phyloP scores from a whole-genome alignment of 768 basidiomycete species.

The Steccherinum ochraceum region DNA sequence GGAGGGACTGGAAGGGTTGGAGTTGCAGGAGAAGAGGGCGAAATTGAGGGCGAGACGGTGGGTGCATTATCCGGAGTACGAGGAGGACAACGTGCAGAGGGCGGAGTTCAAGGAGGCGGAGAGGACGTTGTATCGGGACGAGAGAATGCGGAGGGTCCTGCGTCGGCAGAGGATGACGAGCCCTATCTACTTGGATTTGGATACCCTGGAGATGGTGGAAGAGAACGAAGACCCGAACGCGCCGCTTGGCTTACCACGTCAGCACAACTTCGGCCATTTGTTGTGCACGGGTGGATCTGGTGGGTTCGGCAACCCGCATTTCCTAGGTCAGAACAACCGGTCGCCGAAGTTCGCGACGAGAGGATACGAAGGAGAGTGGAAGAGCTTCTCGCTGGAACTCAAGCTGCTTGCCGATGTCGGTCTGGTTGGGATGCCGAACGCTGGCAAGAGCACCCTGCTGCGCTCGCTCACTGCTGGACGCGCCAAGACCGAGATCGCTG shows the following conservation, averaged over 20 bases:
- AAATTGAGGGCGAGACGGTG: slow-evolving; percentile 62
- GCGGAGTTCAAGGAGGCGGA: slow-evolving; percentile 73
- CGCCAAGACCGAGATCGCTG: slow-evolving; percentile 78
- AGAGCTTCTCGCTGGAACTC: slow-evolving; percentile 85
- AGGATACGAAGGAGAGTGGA: slow-evolving; percentile 66
- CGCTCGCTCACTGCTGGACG: slow-evolving; percentile 84
- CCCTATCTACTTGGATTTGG: slow-evolving; percentile 56
- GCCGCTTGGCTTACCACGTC: slow-evolving; percentile 54
- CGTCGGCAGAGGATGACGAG: slow-evolving; percentile 34
- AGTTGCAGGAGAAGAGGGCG: slow-evolving; percentile 40
- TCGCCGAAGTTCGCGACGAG: slow-evolving; percentile 85
- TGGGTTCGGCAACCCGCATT: slow-evolving; percentile 88
- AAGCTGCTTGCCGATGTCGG: slow-evolving; percentile 95
- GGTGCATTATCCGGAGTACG: slow-evolving; percentile 73
- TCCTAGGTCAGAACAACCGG: slow-evolving; percentile 58
- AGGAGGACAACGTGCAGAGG: slow-evolving; percentile 55
- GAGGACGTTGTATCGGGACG: slow-evolving; percentile 48
- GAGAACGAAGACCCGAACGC: slow-evolving; percentile 41
- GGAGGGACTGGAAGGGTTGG: slow-evolving; percentile 45
- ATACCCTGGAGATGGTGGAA: slow-evolving; percentile 37
- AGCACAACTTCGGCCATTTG: slow-evolving; percentile 52
- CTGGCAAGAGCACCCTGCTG: slow-evolving; percentile 87
- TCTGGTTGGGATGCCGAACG: slow-evolving; percentile 93
- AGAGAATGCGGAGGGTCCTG: slow-evolving; percentile 49
- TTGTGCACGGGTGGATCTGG: slow-evolving; percentile 73